Base-by-base conservation (phyloP, 2,329 filamentous ascomycete genomes). In the Chaetomiaceae sp. region DNA sequence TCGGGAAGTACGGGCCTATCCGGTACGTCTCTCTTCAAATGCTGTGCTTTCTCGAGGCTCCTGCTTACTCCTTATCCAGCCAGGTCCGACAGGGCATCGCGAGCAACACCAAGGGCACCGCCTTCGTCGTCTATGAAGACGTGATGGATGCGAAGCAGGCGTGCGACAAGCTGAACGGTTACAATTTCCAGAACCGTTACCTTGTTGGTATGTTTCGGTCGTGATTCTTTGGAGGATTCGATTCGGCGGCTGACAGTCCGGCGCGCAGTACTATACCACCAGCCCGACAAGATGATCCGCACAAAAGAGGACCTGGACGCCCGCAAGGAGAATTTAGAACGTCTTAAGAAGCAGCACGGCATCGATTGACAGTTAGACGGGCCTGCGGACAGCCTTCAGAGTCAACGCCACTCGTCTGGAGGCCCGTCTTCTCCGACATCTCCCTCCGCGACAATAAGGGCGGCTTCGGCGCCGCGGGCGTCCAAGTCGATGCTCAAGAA, bases 181-280 rank as follows among this genome's bases (percentile, higher is more conserved):
- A 95, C 85, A 99, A 99, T 79, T 99, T 99, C 74, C 94, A 99
- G 79, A 96, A 92, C 77, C 88, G 94, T 71, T 99, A 99, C 75
- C 89, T 99, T 66, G 94, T 99, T 68, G 91, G 90, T 95, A 83
- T 58, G 89, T 84, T 47, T 38, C 27, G 23, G 60, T 51, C 58
- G 47, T 43, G 29, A 20, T 17, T 53, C 27, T 22, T 14, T 46
- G 5, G 37, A 29, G 8, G 3, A 20, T 14, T 2, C 19, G 11
- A 8, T 44, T 12, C 42, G 34, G 22, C 36, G 15, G 15, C 44
- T 53, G 49, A 53, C 59, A 56, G 37, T 50, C n/a, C 20, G 2
- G 2, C 25, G 22, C 25, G 22, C 58, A 83, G 81, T 83, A 63
- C 72, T 84, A 66, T 83, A 82, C 67, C 81, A 83, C 63, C 81